Conservation (phyloP, 139 green algal species). For the Tetratostichococcus sp. region DNA sequence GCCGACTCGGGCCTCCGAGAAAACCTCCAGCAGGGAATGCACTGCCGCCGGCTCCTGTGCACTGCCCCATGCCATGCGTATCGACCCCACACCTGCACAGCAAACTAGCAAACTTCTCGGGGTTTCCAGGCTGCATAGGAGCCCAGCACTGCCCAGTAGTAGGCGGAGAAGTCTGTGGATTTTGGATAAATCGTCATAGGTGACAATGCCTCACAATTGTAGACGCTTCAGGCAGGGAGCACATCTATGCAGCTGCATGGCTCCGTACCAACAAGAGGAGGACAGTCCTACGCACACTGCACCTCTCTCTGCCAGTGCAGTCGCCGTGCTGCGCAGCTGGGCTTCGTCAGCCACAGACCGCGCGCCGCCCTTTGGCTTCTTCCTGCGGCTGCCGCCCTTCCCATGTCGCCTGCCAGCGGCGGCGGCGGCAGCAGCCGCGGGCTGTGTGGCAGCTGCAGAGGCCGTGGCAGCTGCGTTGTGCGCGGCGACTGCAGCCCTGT, state of each 20-base stretch:
- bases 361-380: not conserved
- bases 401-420: not conserved
- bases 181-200: too few species aligned
- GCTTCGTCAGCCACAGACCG: not conserved
- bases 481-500: too few species aligned
- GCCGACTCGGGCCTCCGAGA: constrained; percentile 23
- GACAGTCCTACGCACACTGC: not conserved
- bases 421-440: not conserved
- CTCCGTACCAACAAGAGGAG: too few species aligned
- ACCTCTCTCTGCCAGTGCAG: too few species aligned
- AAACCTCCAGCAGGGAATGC: constrained; percentile 26
- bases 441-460: too few species aligned
- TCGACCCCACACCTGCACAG: constrained; percentile 13
- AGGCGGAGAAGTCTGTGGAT: too few species aligned
- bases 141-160: not conserved
- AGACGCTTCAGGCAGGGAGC: not conserved
- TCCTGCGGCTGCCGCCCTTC: not conserved
- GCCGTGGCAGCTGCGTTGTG: too few species aligned
- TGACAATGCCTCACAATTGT: too few species aligned
- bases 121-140: not conserved
- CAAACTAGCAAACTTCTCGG: not conserved
- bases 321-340: not conserved
- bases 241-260: not conserved
- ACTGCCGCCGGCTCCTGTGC: constrained; percentile 57
- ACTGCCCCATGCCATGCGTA: constrained; percentile 66